Evolutionary conservation across 2,329 filamentous ascomycete genomes (phyloP).

Genomic region (Dothideomycetes sp.): DNA sequence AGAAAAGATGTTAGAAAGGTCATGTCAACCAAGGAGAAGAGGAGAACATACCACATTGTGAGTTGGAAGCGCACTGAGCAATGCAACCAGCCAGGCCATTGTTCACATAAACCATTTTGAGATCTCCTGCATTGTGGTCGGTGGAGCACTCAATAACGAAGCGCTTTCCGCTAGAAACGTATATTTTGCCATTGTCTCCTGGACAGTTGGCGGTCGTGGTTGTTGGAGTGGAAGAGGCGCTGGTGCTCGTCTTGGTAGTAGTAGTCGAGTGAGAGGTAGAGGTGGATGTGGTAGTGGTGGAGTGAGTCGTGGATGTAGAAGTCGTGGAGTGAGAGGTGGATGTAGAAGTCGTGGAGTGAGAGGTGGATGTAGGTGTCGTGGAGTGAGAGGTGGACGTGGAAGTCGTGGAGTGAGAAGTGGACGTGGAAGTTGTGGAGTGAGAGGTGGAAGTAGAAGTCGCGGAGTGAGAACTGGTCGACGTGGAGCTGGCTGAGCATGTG

Average conservation of each 20-base stretch:
- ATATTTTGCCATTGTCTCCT: background rate
- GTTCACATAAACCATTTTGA: slow-evolving; percentile 4
- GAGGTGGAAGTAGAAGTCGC: background rate
- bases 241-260: background rate
- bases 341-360: background rate
- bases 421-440: background rate
- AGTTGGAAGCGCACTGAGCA: background rate
- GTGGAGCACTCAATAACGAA: background rate
- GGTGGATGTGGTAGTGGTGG: background rate
- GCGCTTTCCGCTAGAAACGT: background rate
- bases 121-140: slow-evolving; percentile 1
- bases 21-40: too few species aligned
- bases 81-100: background rate
- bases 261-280: background rate
- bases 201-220: background rate
- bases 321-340: background rate
- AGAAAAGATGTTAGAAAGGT: too few species aligned
- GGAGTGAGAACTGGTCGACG: background rate
- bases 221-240: background rate
- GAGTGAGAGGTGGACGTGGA: background rate
- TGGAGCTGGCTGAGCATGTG: background rate
- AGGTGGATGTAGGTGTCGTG: background rate
- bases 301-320: background rate
- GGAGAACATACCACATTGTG: too few species aligned
- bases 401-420: background rate